Percentiles rank a stretch among this genome's conserved stretches.
These are phyloP conservation scores for Platismatia glauca DNA, from an alignment of 495 filamentous ascomycete genomes.

Conservation along the genomic window DNA sequence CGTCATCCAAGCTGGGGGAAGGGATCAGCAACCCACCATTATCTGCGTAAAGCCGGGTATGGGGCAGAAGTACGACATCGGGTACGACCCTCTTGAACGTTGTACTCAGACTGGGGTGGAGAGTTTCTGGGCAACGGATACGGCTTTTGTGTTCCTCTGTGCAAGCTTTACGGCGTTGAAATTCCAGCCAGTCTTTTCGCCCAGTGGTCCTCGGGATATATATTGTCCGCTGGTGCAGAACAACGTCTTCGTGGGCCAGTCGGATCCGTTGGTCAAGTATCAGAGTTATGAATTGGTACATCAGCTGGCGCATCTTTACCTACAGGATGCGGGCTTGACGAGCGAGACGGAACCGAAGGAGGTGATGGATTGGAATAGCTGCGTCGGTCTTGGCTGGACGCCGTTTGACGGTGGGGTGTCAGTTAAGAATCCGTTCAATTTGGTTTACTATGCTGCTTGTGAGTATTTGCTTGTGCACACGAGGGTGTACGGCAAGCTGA, in stretches of 20 bases:
- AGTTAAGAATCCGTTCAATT: not conserved
- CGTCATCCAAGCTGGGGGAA: not conserved
- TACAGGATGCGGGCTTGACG: not conserved
- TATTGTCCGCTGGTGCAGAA: not conserved
- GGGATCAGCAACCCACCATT: not conserved
- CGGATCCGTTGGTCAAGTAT: not conserved
- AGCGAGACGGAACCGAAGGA: not conserved
- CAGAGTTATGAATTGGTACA: not conserved
- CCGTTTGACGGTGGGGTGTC: not conserved
- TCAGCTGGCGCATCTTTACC: not conserved
- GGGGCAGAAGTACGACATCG: not conserved
- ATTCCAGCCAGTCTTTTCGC: not conserved
- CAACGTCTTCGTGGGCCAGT: not conserved
- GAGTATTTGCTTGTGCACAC: not conserved
- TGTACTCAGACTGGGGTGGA: not conserved
- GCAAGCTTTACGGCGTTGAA: not conserved
- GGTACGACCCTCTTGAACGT: not conserved
- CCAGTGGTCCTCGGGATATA: not conserved
- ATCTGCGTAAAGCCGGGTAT: not conserved
- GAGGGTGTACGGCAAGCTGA: not conserved
- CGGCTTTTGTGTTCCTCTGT: not conserved
- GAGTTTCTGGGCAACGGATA: not conserved
- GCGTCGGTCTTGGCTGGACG: not conserved
- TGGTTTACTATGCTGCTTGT: constrained; percentile 2
- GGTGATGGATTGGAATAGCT: constrained; percentile 3